These are phyloP conservation scores for Persicaria maculosa DNA, from an alignment of 148 eudicot species.

Conservation along the genomic window DNA sequence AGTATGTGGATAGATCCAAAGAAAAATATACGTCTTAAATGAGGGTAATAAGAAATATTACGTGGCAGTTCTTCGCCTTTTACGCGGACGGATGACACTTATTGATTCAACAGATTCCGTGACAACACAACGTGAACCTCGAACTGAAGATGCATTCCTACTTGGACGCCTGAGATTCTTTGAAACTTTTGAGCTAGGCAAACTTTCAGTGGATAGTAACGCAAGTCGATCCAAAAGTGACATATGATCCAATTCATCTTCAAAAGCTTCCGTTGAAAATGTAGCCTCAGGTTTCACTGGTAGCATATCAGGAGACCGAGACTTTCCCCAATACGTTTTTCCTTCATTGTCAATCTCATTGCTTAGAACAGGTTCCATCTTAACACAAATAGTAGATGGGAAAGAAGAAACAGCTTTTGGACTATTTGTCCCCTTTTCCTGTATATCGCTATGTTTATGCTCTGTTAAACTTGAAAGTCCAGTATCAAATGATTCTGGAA, in stretches of 20 bases:
- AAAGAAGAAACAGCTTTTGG: constrained; percentile 3
- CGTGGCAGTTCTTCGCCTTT: constrained; percentile 86
- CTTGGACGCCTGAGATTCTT: constrained; percentile 18
- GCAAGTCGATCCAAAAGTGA: constrained; percentile 58
- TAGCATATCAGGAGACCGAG: constrained; percentile 9
- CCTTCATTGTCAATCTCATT: neutral
- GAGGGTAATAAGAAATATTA: constrained; percentile 27
- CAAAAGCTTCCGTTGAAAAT: constrained; percentile 22
- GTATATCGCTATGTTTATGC: neutral
- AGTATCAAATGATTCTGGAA: neutral
- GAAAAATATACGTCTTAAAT: neutral
- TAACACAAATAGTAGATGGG: neutral
- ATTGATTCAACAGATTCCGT: constrained; percentile 40
- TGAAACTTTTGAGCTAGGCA: constrained; percentile 14
- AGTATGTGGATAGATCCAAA: neutral
- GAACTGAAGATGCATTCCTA: constrained; percentile 21
- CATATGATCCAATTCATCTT: constrained; percentile 70
- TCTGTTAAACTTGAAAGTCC: constrained; percentile 6
- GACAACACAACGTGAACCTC: constrained; percentile 24
- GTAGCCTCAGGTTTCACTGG: constrained; percentile 39
- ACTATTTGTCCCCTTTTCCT: neutral
- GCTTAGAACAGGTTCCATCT: constrained; percentile 1
- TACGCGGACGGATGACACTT: constrained; percentile 43
- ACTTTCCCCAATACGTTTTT: constrained; percentile 14
- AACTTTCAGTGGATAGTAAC: constrained; percentile 37